phyloP scores from a whole-genome alignment of 495 filamentous ascomycete species.

The Rusavskia elegans region DNA sequence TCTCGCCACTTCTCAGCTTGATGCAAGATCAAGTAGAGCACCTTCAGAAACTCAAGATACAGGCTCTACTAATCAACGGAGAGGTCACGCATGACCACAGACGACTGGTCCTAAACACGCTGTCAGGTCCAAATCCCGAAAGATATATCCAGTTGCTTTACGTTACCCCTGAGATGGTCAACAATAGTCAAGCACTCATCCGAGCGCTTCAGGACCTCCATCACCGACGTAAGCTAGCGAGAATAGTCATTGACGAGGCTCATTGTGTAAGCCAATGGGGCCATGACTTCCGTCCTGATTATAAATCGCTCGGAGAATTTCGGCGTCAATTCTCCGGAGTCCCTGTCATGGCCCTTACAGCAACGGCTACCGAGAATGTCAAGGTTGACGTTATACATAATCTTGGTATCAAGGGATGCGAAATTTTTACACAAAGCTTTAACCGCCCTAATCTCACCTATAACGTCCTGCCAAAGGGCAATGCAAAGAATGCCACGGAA shows the following conservation, averaged over 20 bases:
- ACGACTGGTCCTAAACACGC: constrained; percentile 37
- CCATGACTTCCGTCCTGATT: constrained; percentile 95
- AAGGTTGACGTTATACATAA: constrained; percentile 80
- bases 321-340: constrained; percentile 54
- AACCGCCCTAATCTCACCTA: constrained; percentile 87
- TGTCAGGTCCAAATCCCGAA: constrained; percentile 48
- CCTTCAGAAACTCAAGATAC: constrained; percentile 55
- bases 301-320: constrained; percentile 67
- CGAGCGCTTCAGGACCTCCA: constrained; percentile 47
- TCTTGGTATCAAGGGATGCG: constrained; percentile 60
- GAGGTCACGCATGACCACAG: constrained; percentile 42
- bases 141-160: constrained; percentile 70
- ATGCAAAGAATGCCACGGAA: constrained; percentile 39
- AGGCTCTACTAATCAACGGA: constrained; percentile 65
- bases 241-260: constrained; percentile 93
- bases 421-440: constrained; percentile 76
- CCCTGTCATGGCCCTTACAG: constrained; percentile 86
- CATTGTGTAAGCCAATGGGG: constrained; percentile 99
- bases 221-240: constrained; percentile 50
- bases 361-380: constrained; percentile 86
- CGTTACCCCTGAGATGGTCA: constrained; percentile 93
- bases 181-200: constrained; percentile 50
- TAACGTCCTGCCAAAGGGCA: constrained; percentile 48
- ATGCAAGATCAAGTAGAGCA: constrained; percentile 94
- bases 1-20: constrained; percentile 85